Evolutionary conservation across 495 filamentous ascomycete genomes (phyloP), one percentile per base, ranked within the genome.

Genomic region (Elaphomyces granulatus): DNA sequence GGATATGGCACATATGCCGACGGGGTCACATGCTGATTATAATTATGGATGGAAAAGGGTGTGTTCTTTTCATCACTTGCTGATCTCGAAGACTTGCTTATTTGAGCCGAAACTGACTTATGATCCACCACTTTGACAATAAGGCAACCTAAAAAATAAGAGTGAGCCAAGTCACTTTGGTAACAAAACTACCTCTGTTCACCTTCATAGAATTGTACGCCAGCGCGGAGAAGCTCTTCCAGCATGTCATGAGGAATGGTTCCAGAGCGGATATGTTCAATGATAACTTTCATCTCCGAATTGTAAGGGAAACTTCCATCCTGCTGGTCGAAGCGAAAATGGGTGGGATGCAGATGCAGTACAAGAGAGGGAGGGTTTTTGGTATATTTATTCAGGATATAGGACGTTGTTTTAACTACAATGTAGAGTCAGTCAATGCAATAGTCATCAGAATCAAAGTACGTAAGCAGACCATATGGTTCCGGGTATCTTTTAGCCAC

Each of bases 271-370:
- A 96, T 50, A 57, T 93, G 83, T 47, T 88, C 77, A 17, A 95
- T 64, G 28, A 94, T 72, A 41, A 83, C 59, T 48, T 71, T 76
- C 85, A 96, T 94, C 34, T 88, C 83, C 4, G 87, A 94, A 45
- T 80, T 81, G 55, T 95, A 95, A 1, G 72, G 65, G 47, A 94
- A 94, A 53, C 79, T 83, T 45, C 87, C 86, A 57, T 95, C 85
- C 61, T 94, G 87, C 44, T 86, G 76, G 46, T 96, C 90, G 57
- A 99, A 93, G 36, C 84, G 80, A 54, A 93, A 95, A 60, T 94
- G 75, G 3, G 69, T 81, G 2, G 76, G 72, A 52, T 94, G 77
- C 1, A 99, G 63, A 59, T 96, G 87, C 26, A 99, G 60, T 32
- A 87, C 75, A 7, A 96, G 64, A 8, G 86, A 94, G 0, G 92